Evolutionary conservation across 202 grass and related monocot genomes (phyloP), one percentile per base, ranked within the genome.

Genomic region (Zoysia matrella): DNA sequence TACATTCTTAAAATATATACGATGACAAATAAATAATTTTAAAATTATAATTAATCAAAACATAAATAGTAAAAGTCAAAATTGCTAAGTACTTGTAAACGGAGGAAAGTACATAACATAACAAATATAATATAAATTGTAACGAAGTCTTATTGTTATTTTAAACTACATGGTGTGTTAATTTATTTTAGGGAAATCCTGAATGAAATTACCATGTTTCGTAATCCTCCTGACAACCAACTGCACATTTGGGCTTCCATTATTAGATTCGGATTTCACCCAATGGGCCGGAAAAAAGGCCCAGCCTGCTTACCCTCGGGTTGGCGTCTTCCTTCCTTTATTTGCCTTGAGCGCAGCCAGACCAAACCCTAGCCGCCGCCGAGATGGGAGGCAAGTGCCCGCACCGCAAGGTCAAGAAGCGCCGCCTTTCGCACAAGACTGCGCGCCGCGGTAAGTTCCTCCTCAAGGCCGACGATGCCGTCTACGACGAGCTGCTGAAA

Each of bases 381-480:
- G 47, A 62, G 50, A 95, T 95, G 93, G 93, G 96, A 82, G 96
- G 93, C n/a, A 99, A 99, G 85, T 99, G 96, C 76, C 96, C 96
- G 41, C 89, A 93, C 74, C 90, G 96, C 80, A 99, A 99, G 87
- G 93, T 95, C 80, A 99, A 99, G 87, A 99, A 95, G 96, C 89
- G 96, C 46, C 65, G 96, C 14, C 88, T 92, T 30, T 85, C 87
- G 6, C 93, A 95, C 83, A 95, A 95, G 83, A 95, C 82, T 10
- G 83, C 74, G 45, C 93, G 96, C n/a, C 96, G 96, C 51, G 85
- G 90, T 64, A 99, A 93, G 85, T 99, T 99, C 83, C 85, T 92
- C 61, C 56, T 98, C 70, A 92, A 99, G 72, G 96, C 91, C 50
- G 96, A 95, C 65, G 92, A 99, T 73, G 83, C 88, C 36, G 96